These are phyloP conservation scores for Pyricularia sp. DNA, from an alignment of 2,329 filamentous ascomycete genomes.

Conservation along the genomic window DNA sequence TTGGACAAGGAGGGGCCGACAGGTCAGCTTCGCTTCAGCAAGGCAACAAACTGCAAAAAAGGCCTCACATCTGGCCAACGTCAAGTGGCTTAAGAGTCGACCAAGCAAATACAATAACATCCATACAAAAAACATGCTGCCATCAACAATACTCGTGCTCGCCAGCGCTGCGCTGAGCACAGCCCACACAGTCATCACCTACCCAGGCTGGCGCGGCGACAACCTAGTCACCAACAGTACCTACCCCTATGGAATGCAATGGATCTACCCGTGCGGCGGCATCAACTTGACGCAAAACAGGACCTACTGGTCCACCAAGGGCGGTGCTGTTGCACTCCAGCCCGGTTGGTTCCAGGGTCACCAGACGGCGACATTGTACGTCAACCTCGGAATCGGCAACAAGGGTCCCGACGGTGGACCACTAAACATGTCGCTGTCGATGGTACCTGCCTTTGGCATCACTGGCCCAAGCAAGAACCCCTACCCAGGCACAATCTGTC, in stretches of 20 bases:
- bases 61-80: neutral
- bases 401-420: constrained; percentile 56
- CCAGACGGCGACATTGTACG: constrained; percentile 68
- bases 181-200: constrained; percentile 77
- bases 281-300: constrained; percentile 69
- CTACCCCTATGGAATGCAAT: constrained; percentile 88
- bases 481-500: constrained; percentile 82
- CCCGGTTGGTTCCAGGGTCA: constrained; percentile 96
- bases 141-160: constrained; percentile 33
- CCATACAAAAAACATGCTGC: constrained; percentile 29
- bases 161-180: constrained; percentile 39
- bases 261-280: constrained; percentile 91
- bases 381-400: constrained; percentile 83
- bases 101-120: neutral
- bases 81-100: neutral
- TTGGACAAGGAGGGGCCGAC: neutral
- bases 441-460: constrained; percentile 75
- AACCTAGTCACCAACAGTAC: constrained; percentile 71
- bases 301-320: constrained; percentile 81
- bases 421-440: constrained; percentile 76
- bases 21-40: neutral
- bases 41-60: neutral
- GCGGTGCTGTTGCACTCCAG: constrained; percentile 82
- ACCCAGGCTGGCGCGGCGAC: constrained; percentile 81
- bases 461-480: constrained; percentile 70